Evolutionary conservation across 306 rosid genomes (phyloP), one percentile per base, ranked within the genome.

Genomic region (Lotus japonicus): DNA sequence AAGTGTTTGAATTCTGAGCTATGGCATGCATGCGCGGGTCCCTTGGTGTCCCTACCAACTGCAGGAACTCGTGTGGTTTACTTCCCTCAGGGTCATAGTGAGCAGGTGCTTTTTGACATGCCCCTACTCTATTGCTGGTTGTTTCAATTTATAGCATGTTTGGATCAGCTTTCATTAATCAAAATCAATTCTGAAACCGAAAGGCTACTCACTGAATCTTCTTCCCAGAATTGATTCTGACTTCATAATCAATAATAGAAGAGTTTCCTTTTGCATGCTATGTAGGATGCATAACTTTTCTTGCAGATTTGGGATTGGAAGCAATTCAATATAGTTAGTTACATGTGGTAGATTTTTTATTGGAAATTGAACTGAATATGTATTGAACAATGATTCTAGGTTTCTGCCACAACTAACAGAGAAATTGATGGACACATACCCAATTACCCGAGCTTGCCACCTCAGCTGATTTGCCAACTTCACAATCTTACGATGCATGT

Each of bases 11-110:
- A 89, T 81, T 89, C 96, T 70, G 96, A 89, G 84, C 85, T 89
- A 19, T 89, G 96, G 96, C 96, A 89, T 83, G 96, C 96, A 18
- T 89, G 96, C 38, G 96, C 96, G 52, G 96, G 96, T 57, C 96
- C 96, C 33, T 80, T 89, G 58, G 96, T 89, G 54, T 86, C 88
- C 67, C 90, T 89, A 61, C 96, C 96, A 31, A 83, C 82, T 26
- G 76, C 87, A 43, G 92, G 88, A 48, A 83, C 90, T 72, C 87
- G 92, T 39, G 96, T 86, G 54, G 92, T 86, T 44, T 89, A 89
- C 87, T 89, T 89, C 73, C 90, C 96, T 66, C 96, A 89, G 80
- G 96, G 96, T 66, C 96, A 89, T 58, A 86, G 96, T 43, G 96
- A 89, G 84, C 96, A 87, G 92, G 92, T 84, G 68, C 9, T 23